phyloP scores from a whole-genome alignment of 106 monocot genomes.

The Apostasia ramifera region DNA sequence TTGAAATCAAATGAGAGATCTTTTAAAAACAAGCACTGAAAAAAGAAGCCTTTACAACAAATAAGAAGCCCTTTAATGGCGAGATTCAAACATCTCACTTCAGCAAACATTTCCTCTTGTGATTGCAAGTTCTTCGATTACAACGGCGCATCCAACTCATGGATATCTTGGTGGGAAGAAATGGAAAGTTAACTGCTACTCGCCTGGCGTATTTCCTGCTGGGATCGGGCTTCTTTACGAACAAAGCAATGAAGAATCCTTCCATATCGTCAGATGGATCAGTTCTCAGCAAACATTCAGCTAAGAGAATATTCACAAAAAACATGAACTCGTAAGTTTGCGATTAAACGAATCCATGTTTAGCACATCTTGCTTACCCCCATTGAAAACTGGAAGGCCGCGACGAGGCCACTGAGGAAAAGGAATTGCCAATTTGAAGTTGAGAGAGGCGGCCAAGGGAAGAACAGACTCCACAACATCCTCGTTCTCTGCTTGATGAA shows the following conservation, averaged over 20 bases:
- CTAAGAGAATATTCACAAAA: conserved; percentile 23
- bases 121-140: too few species aligned
- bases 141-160: conserved; percentile 1
- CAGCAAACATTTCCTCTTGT: too few species aligned
- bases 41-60: too few species aligned
- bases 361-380: conserved; percentile 36
- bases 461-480: conserved; percentile 74
- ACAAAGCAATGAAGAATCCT: conserved; percentile 94
- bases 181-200: background rate
- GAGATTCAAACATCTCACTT: too few species aligned
- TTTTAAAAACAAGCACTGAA: too few species aligned
- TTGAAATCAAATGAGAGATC: too few species aligned
- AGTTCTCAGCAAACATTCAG: conserved; percentile 66
- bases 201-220: background rate
- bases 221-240: conserved; percentile 35
- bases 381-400: conserved; percentile 79
- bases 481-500: conserved; percentile 83
- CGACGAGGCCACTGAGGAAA: conserved; percentile 86
- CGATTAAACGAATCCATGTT: too few species aligned
- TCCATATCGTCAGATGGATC: conserved; percentile 62
- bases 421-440: conserved; percentile 64
- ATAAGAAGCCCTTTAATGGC: too few species aligned
- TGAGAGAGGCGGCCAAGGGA: conserved; percentile 58
- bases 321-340: background rate
- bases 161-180: background rate